phyloP scores from a whole-genome alignment of 768 basidiomycete genomes.

The Lactifluus volemus region DNA sequence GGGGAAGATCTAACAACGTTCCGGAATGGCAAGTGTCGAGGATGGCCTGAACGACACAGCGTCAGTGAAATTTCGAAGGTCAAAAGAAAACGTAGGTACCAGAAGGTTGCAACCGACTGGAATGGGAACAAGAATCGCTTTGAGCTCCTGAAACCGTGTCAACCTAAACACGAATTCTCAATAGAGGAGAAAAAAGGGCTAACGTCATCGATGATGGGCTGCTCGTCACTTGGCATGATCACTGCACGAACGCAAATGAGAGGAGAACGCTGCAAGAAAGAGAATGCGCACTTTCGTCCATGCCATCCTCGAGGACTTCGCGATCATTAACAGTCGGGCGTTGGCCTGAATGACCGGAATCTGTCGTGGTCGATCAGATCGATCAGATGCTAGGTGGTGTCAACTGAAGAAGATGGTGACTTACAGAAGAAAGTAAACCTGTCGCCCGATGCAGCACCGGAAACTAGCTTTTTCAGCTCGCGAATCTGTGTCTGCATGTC shows the following conservation, averaged over 20 bases:
- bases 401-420: neutral
- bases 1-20: constrained; percentile 23
- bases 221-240: constrained; percentile 9
- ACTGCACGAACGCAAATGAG: neutral
- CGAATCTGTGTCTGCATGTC: constrained; percentile 9
- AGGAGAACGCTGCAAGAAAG: too few species aligned
- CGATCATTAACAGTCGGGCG: neutral
- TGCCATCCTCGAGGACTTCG: constrained; percentile 19
- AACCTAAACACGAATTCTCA: neutral
- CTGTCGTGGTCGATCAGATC: neutral
- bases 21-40: constrained; percentile 25
- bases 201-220: constrained; percentile 22
- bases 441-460: constrained; percentile 20
- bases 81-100: neutral
- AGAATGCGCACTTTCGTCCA: constrained; percentile 20
- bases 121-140: constrained; percentile 14
- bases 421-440: constrained; percentile 23
- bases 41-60: constrained; percentile 13
- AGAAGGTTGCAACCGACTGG: constrained; percentile 18
- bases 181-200: neutral
- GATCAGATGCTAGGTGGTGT: neutral
- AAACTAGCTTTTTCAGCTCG: constrained; percentile 16
- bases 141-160: constrained; percentile 5
- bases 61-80: neutral
- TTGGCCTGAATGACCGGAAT: constrained; percentile 24